Percentiles rank a stretch among this genome's conserved stretches.
Evolutionary conservation across 129 eudicot genomes (phyloP).

Genomic region (Flaveria bidentis): DNA sequence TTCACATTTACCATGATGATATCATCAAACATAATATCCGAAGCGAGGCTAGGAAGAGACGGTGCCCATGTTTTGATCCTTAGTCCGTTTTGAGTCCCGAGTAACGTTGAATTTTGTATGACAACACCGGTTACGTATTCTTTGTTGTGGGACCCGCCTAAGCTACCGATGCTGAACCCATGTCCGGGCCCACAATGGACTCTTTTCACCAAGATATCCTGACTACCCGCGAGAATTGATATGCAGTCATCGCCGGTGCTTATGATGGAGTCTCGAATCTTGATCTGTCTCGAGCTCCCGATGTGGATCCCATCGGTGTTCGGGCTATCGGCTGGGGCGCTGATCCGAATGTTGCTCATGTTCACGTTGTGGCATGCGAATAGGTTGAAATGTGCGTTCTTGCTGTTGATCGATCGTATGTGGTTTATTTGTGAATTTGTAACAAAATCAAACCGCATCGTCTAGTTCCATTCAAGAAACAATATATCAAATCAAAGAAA

Average conservation of each 20-base stretch:
- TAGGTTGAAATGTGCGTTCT: slow-evolving; percentile 54
- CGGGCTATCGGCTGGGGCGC: slow-evolving; percentile 48
- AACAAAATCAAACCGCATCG: slow-evolving; percentile 63
- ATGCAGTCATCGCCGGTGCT: slow-evolving; percentile 82
- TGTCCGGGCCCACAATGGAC: slow-evolving; percentile 89
- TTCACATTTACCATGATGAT: slow-evolving; percentile 51
- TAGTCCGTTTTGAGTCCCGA: slow-evolving; percentile 61
- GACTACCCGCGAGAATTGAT: slow-evolving; percentile 50
- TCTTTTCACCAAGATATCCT: slow-evolving; percentile 25
- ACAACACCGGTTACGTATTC: slow-evolving; percentile 45
- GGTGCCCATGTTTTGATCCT: slow-evolving; percentile 80
- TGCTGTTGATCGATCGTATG: slow-evolving; percentile 53
- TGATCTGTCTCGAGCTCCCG: slow-evolving; percentile 47
- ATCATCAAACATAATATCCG: slow-evolving; percentile 42
- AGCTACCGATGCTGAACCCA: slow-evolving; percentile 85
- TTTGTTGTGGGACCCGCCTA: slow-evolving; percentile 37
- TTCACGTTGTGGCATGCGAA: slow-evolving; percentile 49
- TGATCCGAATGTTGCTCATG: slow-evolving; percentile 40
- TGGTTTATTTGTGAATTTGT: slow-evolving; percentile 43
- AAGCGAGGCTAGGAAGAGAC: slow-evolving; percentile 37
- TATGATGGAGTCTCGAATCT: slow-evolving; percentile 35
- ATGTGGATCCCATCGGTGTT: slow-evolving; percentile 78
- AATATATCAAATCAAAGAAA: background rate
- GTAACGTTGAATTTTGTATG: slow-evolving; percentile 45
- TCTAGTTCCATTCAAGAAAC: slow-evolving; percentile 32